Conservation (phyloP, 2,329 filamentous ascomycete species). For the Chrysoporthe cubensis region DNA sequence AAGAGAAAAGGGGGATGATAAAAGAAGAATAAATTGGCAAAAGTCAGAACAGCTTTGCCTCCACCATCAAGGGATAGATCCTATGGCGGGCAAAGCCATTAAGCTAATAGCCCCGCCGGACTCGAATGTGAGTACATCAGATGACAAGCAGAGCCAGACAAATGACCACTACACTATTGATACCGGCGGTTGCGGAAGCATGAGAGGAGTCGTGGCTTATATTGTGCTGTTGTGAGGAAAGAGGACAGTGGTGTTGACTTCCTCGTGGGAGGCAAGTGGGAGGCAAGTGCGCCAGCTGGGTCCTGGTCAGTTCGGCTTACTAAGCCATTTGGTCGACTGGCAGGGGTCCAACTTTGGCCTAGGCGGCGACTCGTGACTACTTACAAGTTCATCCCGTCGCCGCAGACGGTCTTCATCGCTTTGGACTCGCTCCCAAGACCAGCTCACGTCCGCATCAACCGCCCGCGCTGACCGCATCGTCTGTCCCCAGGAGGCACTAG, state of each 20-base stretch:
- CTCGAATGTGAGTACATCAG: neutral
- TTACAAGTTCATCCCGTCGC: neutral
- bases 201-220: neutral
- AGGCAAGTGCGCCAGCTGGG: neutral
- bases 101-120: neutral
- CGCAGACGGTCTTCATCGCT: slow-evolving; percentile 6
- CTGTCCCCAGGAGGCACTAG: neutral
- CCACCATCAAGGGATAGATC: too few relatives aligned
- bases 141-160: too few relatives aligned
- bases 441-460: neutral
- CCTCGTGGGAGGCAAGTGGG: neutral
- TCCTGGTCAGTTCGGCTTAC: neutral
- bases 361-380: neutral
- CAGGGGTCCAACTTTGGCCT: neutral
- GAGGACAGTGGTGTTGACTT: neutral
- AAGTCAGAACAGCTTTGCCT: neutral
- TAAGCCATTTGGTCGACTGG: neutral
- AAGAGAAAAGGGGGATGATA: neutral
- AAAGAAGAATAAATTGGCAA: neutral
- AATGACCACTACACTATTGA: neutral
- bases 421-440: neutral
- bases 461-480: neutral
- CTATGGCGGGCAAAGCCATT: too few relatives aligned
- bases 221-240: neutral
- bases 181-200: neutral